Conservation (phyloP, 2,329 filamentous ascomycete species). For the Cryphonectria nitschkei region DNA sequence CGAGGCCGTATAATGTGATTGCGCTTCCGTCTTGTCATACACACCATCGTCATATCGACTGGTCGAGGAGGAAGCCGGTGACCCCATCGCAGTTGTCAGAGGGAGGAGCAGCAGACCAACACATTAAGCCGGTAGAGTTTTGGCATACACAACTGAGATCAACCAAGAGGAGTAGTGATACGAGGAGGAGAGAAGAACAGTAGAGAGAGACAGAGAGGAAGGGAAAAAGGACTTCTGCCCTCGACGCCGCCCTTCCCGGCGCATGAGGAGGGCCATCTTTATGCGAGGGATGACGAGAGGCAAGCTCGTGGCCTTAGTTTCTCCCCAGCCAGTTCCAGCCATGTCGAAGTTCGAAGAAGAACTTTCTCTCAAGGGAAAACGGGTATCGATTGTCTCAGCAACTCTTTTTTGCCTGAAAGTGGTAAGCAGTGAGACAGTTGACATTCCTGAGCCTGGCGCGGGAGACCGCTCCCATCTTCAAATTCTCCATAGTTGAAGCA, state of each 20-base stretch:
- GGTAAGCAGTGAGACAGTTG: conserved; percentile 20
- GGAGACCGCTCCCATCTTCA: background rate
- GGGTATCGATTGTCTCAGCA: conserved; percentile 7
- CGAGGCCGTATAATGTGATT: conserved; percentile 14
- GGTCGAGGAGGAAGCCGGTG: conserved; percentile 16
- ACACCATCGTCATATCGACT: conserved; percentile 23
- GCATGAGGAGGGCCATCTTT: conserved; percentile 14
- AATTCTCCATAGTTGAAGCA: background rate
- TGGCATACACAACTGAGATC: background rate
- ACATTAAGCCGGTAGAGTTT: conserved; percentile 9
- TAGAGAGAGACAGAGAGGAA: background rate
- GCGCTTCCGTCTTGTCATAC: conserved; percentile 23
- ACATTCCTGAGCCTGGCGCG: conserved; percentile 26
- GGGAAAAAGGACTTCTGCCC: background rate
- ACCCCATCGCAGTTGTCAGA: conserved; percentile 17
- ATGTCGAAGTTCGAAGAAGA: conserved; percentile 22
- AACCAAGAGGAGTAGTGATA: background rate
- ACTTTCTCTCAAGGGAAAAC: conserved; percentile 10
- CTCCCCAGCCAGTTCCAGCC: conserved; percentile 18
- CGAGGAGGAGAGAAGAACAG: background rate
- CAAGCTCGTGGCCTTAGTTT: conserved; percentile 1
- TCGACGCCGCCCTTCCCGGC: conserved; percentile 2
- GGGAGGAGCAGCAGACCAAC: background rate
- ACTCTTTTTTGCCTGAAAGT: background rate
- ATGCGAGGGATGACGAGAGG: conserved; percentile 13